phyloP scores from a whole-genome alignment of 2,329 filamentous ascomycete species.

The Rugonectria rugulosa region DNA sequence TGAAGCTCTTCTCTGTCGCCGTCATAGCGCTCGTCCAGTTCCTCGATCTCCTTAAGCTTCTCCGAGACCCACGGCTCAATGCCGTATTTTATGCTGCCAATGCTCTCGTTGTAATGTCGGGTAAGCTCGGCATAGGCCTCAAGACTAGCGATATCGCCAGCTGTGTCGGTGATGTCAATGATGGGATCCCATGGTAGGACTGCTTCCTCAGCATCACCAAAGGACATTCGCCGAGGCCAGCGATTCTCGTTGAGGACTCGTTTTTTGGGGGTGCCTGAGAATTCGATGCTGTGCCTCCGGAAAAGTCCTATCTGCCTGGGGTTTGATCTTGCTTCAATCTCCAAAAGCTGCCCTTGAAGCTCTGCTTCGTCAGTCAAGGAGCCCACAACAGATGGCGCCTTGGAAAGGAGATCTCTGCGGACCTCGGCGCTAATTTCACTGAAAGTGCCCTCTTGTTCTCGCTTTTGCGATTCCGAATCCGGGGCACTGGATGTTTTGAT shows the following conservation, averaged over 20 bases:
- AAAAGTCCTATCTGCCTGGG: slow-evolving; percentile 59
- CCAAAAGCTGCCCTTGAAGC: slow-evolving; percentile 60
- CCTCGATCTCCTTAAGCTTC: slow-evolving; percentile 63
- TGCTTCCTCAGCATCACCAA: slow-evolving; percentile 78
- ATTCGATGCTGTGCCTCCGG: slow-evolving; percentile 67
- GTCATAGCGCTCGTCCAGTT: slow-evolving; percentile 68
- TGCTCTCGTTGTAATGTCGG: slow-evolving; percentile 59
- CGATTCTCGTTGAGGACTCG: slow-evolving; percentile 61
- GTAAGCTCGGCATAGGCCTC: slow-evolving; percentile 59
- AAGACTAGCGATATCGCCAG: slow-evolving; percentile 38
- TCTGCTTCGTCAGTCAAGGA: slow-evolving; percentile 68
- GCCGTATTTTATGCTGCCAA: slow-evolving; percentile 59
- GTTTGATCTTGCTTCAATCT: slow-evolving; percentile 55
- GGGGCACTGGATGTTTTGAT: slow-evolving; percentile 30
- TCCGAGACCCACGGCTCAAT: slow-evolving; percentile 68
- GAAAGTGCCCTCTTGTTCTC: slow-evolving; percentile 38
- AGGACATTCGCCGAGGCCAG: slow-evolving; percentile 77
- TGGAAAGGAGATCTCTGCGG: slow-evolving; percentile 50
- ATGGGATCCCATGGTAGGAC: slow-evolving; percentile 71
- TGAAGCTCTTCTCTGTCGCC: slow-evolving; percentile 72
- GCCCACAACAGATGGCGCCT: slow-evolving; percentile 63
- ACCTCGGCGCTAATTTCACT: slow-evolving; percentile 49
- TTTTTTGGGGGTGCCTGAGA: slow-evolving; percentile 40
- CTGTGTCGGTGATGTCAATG: slow-evolving; percentile 47
- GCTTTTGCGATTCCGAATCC: slow-evolving; percentile 32